These are phyloP conservation scores for Albifimbria verrucaria DNA, from an alignment of 2,329 filamentous ascomycete genomes.

Conservation along the genomic window DNA sequence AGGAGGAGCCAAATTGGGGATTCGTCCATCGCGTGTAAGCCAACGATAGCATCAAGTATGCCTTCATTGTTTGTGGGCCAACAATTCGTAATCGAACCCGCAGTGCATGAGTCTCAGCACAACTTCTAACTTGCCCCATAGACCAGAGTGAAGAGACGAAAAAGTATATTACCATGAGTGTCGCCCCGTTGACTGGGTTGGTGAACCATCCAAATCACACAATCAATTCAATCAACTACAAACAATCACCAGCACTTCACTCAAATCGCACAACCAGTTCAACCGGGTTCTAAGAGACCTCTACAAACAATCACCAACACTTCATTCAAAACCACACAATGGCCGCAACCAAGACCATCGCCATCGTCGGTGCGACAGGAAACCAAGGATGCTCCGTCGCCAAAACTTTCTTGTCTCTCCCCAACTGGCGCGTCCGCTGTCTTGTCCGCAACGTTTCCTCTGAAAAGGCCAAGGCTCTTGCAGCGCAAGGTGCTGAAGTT, in stretches of 20 bases:
- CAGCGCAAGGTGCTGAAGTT: constrained; percentile 36
- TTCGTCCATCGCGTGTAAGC: background rate
- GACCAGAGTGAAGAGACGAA: no score
- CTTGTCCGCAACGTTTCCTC: constrained; percentile 41
- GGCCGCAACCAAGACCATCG: constrained; percentile 26
- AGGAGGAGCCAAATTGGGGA: background rate
- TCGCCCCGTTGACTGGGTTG: no score
- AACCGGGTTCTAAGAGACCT: no score
- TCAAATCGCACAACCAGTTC: background rate
- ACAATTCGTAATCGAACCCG: no score
- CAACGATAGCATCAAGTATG: no score
- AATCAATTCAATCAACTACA: no score
- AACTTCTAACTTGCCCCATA: no score
- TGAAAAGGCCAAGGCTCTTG: constrained; percentile 34
- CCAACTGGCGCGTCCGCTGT: constrained; percentile 39
- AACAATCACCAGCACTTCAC: background rate
- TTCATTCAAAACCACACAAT: background rate
- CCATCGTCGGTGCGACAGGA: constrained; percentile 43
- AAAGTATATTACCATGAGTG: no score
- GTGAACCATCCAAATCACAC: no score
- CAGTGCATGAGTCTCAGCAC: no score
- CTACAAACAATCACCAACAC: background rate
- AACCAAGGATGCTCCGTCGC: constrained; percentile 47
- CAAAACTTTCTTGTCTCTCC: constrained; percentile 33
- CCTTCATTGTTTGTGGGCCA: no score